Percentiles rank a stretch among this genome's conserved stretches.
Evolutionary conservation across 1,139 yeast species (phyloP).

Genomic region (Nadsonia commutata): DNA sequence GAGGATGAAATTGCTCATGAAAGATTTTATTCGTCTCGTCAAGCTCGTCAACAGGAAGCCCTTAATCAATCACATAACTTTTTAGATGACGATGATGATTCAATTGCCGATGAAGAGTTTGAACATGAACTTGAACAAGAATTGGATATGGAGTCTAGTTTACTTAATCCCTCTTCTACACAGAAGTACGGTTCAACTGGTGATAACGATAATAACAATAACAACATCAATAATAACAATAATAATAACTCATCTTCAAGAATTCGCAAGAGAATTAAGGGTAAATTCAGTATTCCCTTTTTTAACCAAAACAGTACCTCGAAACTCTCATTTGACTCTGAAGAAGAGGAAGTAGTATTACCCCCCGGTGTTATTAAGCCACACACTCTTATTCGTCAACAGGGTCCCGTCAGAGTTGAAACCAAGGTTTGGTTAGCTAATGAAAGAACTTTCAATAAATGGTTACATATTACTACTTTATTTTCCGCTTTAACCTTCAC

Average conservation of each 20-base stretch:
- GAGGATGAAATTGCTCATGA: background rate
- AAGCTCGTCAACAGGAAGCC: constrained; percentile 9
- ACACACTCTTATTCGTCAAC: constrained; percentile 59
- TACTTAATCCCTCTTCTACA: constrained; percentile 5
- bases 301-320: constrained; percentile 9
- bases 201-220: constrained; percentile 14
- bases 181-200: constrained; percentile 17
- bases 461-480: constrained; percentile 86
- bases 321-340: constrained; percentile 58
- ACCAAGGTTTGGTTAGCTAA: constrained; percentile 98
- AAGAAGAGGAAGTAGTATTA: constrained; percentile 70
- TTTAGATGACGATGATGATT: constrained; percentile 7
- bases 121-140: constrained; percentile 20
- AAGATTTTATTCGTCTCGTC: background rate
- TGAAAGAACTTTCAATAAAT: constrained; percentile 90
- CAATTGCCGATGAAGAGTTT: constrained; percentile 14
- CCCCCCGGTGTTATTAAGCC: constrained; percentile 90
- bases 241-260: constrained; percentile 5
- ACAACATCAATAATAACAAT: too few species aligned
- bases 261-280: constrained; percentile 2
- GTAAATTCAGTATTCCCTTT: constrained; percentile 6
- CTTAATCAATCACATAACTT: constrained; percentile 3
- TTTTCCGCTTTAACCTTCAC: constrained; percentile 80
- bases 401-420: constrained; percentile 87
- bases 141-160: constrained; percentile 9